Evolutionary conservation across 2,329 filamentous ascomycete species (phyloP).

Genomic region (Metarhizium sp.): DNA sequence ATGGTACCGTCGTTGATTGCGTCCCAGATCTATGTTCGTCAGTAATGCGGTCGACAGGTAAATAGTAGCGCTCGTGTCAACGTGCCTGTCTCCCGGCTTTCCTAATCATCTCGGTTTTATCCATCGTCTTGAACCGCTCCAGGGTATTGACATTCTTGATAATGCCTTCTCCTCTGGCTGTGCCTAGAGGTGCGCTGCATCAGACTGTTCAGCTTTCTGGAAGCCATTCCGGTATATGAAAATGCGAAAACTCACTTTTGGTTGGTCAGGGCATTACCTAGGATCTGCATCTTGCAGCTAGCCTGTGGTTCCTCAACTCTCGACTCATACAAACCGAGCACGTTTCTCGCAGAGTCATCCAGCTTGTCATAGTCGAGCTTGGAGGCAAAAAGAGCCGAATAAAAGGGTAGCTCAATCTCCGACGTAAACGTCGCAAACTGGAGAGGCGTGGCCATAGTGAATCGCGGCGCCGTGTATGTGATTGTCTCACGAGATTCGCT

Average conservation of each 20-base stretch:
- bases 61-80: background rate
- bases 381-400: constrained; percentile 78
- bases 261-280: constrained; percentile 75
- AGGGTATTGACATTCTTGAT: constrained; percentile 96
- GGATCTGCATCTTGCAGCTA: constrained; percentile 83
- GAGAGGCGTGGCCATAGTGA: constrained; percentile 41
- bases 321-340: constrained; percentile 85
- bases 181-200: constrained; percentile 55
- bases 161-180: constrained; percentile 79
- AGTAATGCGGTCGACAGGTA: constrained; percentile 4
- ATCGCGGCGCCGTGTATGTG: background rate
- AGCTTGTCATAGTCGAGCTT: constrained; percentile 98
- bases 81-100: constrained; percentile 69
- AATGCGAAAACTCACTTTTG: constrained; percentile 54
- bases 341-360: constrained; percentile 79
- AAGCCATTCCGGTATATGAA: background rate
- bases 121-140: constrained; percentile 79
- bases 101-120: constrained; percentile 70
- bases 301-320: constrained; percentile 62
- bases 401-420: constrained; percentile 93
- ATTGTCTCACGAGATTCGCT: background rate
- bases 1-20: constrained; percentile 95
- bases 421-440: constrained; percentile 85
- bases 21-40: constrained; percentile 72
- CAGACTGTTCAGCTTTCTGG: constrained; percentile 7